Evolutionary conservation across 768 basidiomycete species (phyloP).

Genomic region (Mrakia gelida): DNA sequence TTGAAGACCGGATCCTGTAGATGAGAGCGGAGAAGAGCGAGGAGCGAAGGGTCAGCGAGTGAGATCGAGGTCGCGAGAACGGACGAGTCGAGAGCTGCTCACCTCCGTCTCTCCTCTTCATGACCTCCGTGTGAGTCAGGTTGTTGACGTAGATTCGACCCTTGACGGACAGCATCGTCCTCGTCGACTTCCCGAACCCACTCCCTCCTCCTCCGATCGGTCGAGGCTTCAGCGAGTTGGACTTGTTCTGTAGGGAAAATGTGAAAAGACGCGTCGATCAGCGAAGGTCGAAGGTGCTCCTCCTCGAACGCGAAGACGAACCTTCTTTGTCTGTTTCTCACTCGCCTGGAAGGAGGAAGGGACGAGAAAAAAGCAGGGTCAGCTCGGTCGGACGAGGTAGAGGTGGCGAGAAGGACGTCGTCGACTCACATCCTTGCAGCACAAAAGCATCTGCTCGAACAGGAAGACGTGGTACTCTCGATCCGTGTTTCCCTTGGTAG

Average conservation of each 20-base stretch:
- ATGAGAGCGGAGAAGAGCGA: slow-evolving; percentile 29
- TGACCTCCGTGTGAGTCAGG: slow-evolving; percentile 75
- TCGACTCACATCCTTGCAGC: slow-evolving; percentile 79
- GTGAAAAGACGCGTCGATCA: background rate
- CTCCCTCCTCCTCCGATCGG: slow-evolving; percentile 7
- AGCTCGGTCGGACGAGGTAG: background rate
- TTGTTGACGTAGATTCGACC: slow-evolving; percentile 97
- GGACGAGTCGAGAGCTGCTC: slow-evolving; percentile 35
- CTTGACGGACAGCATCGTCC: slow-evolving; percentile 77
- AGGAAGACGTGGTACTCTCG: slow-evolving; percentile 98
- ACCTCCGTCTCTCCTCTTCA: slow-evolving; percentile 58
- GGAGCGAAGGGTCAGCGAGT: slow-evolving; percentile 25
- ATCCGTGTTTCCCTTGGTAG: slow-evolving; percentile 93
- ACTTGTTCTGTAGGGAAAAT: background rate
- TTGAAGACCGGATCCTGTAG: slow-evolving; percentile 51
- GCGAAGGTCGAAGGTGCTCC: background rate
- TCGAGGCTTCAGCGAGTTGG: slow-evolving; percentile 45
- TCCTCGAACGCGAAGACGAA: background rate
- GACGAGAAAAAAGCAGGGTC: background rate
- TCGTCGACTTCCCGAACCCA: slow-evolving; percentile 55
- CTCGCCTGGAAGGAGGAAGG: slow-evolving; percentile 3
- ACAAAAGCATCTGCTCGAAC: slow-evolving; percentile 97
- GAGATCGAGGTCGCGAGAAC: background rate
- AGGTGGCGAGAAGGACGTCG: background rate
- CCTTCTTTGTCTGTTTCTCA: slow-evolving; percentile 25